Percentiles rank a stretch among this genome's conserved stretches.
phyloP scores from a whole-genome alignment of 257 asterid genomes.

The Voacanga thouarsii region DNA sequence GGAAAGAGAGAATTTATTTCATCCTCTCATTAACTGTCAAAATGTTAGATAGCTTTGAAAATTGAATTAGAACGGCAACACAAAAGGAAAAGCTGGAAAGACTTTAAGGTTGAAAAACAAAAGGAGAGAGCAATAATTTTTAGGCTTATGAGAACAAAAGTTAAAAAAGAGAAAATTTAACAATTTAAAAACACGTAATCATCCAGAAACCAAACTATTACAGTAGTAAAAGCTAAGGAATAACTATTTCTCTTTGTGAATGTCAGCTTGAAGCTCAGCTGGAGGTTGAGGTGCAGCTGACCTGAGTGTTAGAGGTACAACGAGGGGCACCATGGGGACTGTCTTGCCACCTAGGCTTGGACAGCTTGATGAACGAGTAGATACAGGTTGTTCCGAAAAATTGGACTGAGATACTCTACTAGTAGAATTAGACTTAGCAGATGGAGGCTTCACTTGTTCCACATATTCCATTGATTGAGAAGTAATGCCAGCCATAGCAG shows the following conservation, averaged over 20 bases:
- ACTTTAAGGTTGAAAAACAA: not conserved
- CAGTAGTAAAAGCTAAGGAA: not conserved
- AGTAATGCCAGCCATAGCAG: conserved; percentile 21
- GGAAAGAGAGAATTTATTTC: not conserved
- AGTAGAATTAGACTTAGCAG: conserved; percentile 37
- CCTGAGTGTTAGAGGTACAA: conserved; percentile 48
- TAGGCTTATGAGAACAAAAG: not conserved
- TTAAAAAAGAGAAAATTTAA: not conserved
- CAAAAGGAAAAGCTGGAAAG: not conserved
- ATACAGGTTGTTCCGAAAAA: conserved; percentile 58
- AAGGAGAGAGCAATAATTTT: not conserved
- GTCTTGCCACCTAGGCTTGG: conserved; percentile 53
- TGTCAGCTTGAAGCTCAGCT: conserved; percentile 49
- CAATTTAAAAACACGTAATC: not conserved
- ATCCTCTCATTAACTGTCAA: not conserved
- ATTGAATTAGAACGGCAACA: not conserved
- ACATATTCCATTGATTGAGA: conserved; percentile 25
- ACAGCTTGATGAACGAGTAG: conserved; percentile 58
- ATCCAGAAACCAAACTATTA: not conserved
- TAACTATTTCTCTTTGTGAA: conserved; percentile 66
- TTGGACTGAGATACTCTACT: conserved; percentile 39
- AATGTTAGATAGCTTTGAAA: not conserved
- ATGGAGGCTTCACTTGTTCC: conserved; percentile 53
- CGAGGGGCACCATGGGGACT: conserved; percentile 47
- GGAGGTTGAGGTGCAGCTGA: conserved; percentile 37